These are phyloP conservation scores for Fomitopsis serialis DNA, from an alignment of 768 basidiomycete genomes.

Conservation along the genomic window DNA sequence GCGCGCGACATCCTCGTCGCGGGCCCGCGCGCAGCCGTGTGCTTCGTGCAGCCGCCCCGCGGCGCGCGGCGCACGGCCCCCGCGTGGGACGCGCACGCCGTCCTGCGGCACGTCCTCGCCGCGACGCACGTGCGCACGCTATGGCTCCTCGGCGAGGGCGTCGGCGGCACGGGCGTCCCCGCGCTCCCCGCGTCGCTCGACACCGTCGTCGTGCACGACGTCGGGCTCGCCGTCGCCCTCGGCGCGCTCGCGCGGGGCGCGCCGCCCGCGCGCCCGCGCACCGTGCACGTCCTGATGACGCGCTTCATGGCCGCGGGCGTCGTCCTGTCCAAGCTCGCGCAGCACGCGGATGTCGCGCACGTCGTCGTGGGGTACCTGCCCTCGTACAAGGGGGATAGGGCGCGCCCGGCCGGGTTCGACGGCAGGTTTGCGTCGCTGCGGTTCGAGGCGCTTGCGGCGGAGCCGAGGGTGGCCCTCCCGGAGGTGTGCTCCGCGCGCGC, in stretches of 20 bases:
- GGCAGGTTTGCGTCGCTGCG: background rate
- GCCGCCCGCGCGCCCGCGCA: background rate
- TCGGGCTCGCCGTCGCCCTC: background rate
- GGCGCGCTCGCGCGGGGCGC: background rate
- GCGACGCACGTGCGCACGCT: background rate
- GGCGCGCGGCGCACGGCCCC: background rate
- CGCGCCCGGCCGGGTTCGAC: background rate
- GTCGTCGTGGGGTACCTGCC: background rate
- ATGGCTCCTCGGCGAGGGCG: background rate
- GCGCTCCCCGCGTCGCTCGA: background rate
- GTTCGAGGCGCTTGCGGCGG: background rate
- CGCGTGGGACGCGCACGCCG: background rate
- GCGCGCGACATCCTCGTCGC: background rate
- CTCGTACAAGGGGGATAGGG: background rate
- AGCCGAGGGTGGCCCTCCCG: background rate
- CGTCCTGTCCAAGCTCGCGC: background rate
- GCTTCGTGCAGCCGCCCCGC: background rate
- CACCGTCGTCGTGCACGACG: background rate
- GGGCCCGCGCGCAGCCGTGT: background rate
- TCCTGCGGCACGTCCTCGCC: background rate
- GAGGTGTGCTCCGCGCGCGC: background rate
- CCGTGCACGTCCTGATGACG: background rate
- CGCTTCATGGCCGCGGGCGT: background rate
- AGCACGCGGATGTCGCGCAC: background rate
- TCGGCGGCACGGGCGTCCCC: background rate